Base-by-base conservation (phyloP, 192 early-diverging fungal species). In the Lobosporangium transversale region DNA sequence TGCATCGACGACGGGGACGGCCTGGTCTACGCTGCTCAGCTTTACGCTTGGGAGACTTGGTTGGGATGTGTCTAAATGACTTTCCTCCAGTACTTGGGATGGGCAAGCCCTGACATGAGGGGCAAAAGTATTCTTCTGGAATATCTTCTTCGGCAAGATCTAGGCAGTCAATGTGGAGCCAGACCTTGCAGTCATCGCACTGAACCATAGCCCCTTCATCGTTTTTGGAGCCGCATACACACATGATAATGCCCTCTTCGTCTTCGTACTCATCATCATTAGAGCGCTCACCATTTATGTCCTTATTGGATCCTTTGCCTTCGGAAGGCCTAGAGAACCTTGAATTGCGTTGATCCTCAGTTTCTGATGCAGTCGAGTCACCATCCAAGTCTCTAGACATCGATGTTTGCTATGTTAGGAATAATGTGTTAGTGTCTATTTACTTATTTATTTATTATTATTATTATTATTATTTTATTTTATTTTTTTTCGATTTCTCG, bases 81-180 rank as follows among this genome's bases (percentile, higher is more conserved):
- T 75, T 75, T 26, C 70, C 70, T 53, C 62, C 63, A 12, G 70
- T 55, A 17, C 57, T 61, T 9, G 57, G 56, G 4, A 33, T 75
- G 26, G 62, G 54, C n/a, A 53, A 27, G 14, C 65, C 65, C 66
- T 61, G 70, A 50, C 87, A 88, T 36, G 83, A 67, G 9, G 89
- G 90, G 60, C 91, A 93, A 52, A 83, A 88, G 70, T 84, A 93
- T 40, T 88, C 85, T 8, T 85, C 81, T 1, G 85, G 85, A 1
- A 93, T 66, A 11, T 78, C 80, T 26, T 89, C 70, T 49, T 87
- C 83, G 27, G 84, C 76, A 18, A 91, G 78, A 11, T 79, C 85
- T 33, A 93, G 79, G 58, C 91, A 93, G 20, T 85, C 85, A 23
- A 89, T 78, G 79, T 93, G 91, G 40, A 93, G 84, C 91, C 91